Percentiles rank a stretch among this genome's conserved stretches.
Conservation (phyloP, 192 early-diverging fungal species). For the Helicostylum pulchrum region DNA sequence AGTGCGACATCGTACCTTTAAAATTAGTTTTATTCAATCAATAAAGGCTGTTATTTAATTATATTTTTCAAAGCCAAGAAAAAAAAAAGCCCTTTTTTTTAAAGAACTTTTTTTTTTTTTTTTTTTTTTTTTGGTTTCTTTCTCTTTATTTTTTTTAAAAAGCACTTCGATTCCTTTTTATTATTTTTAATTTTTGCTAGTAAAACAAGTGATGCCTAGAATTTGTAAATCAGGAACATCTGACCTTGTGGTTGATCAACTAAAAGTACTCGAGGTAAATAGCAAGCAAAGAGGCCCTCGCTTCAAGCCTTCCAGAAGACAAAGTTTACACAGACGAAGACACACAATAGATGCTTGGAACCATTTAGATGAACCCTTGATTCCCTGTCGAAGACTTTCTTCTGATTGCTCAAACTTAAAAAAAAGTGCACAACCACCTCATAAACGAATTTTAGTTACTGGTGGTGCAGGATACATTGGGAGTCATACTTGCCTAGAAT, state of each 20-base stretch:
- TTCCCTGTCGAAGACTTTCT: neutral
- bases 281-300: neutral
- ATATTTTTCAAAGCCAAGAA: too few relatives aligned
- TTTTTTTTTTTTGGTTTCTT: too few relatives aligned
- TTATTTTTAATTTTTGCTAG: too few relatives aligned
- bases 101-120: too few relatives aligned
- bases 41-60: too few relatives aligned
- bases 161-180: neutral
- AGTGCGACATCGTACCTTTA: too few relatives aligned
- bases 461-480: slow-evolving; percentile 92
- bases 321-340: neutral
- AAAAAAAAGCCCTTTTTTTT: too few relatives aligned
- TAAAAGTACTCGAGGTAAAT: slow-evolving; percentile 4
- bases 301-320: neutral
- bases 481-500: slow-evolving; percentile 88
- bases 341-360: slow-evolving; percentile 12
- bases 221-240: slow-evolving; percentile 2
- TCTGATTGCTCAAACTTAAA: neutral
- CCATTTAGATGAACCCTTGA: neutral
- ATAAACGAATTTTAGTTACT: slow-evolving; percentile 51
- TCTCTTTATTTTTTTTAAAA: neutral
- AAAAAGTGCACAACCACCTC: neutral
- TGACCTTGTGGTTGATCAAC: slow-evolving; percentile 5
- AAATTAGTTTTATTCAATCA: too few relatives aligned
- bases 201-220: slow-evolving; percentile 5